phyloP scores from a whole-genome alignment of 106 monocot genomes.

The Allium cepa region DNA sequence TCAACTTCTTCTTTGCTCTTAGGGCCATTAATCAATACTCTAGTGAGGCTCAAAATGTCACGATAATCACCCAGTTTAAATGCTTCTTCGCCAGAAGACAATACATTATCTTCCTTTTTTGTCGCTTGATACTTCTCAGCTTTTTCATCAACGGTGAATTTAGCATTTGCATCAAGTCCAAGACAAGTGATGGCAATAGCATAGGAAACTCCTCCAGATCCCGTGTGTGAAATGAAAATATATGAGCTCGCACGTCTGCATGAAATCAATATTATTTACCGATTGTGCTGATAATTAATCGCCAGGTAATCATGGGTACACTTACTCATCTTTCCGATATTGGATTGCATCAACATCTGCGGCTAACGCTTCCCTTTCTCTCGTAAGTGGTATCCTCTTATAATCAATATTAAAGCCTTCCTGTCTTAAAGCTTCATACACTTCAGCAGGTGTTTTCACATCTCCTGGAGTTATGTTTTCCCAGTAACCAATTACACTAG shows the following conservation, averaged over 20 bases:
- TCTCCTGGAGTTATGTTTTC: slow-evolving; percentile 48
- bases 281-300: neutral
- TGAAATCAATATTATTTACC: neutral
- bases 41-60: slow-evolving; percentile 87
- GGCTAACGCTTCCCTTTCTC: slow-evolving; percentile 91
- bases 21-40: slow-evolving; percentile 83
- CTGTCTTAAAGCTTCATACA: slow-evolving; percentile 50
- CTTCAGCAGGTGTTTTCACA: slow-evolving; percentile 88
- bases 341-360: slow-evolving; percentile 91
- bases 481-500: slow-evolving; percentile 83
- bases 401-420: slow-evolving; percentile 76
- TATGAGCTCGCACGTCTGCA: slow-evolving; percentile 67
- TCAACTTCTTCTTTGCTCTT: slow-evolving; percentile 92
- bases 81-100: slow-evolving; percentile 41
- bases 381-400: slow-evolving; percentile 81
- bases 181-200: slow-evolving; percentile 97
- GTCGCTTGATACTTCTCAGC: slow-evolving; percentile 14
- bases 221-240: slow-evolving; percentile 92
- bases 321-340: slow-evolving; percentile 61
- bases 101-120: slow-evolving; percentile 4
- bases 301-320: neutral
- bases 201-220: slow-evolving; percentile 85
- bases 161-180: slow-evolving; percentile 48
- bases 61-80: slow-evolving; percentile 88
- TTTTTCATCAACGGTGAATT: slow-evolving; percentile 26